Percentiles rank a stretch among this genome's conserved stretches.
These are phyloP conservation scores for Aureobasidium sp. DNA, from an alignment of 2,329 filamentous ascomycete species.

Conservation along the genomic window DNA sequence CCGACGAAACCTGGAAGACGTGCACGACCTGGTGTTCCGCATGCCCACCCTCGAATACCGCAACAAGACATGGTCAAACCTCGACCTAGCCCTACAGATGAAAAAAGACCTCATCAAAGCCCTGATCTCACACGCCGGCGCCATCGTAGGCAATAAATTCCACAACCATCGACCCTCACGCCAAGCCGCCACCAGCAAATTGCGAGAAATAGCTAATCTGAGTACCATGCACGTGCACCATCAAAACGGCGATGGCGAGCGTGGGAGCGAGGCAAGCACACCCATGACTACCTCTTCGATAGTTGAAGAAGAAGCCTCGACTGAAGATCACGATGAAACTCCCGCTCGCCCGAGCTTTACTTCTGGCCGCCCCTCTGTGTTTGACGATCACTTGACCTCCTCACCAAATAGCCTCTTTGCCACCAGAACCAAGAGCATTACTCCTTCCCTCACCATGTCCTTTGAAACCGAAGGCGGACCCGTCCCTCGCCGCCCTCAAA, in stretches of 20 bases:
- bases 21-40: conserved; percentile 95
- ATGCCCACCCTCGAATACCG: conserved; percentile 90
- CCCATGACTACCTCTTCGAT: neutral
- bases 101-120: conserved; percentile 94
- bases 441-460: neutral
- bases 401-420: neutral
- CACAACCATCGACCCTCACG: conserved; percentile 76
- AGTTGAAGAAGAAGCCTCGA: neutral
- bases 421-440: neutral
- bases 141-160: conserved; percentile 97
- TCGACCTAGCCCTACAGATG: conserved; percentile 82
- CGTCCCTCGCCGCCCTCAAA: neutral
- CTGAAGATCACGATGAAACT: neutral
- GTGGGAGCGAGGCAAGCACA: neutral
- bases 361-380: neutral
- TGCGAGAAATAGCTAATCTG: conserved; percentile 73
- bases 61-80: conserved; percentile 98
- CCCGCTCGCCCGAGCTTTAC: conserved; percentile 10
- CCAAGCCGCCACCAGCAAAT: conserved; percentile 60
- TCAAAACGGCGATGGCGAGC: neutral
- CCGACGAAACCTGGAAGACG: conserved; percentile 90
- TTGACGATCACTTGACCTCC: neutral
- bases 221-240: conserved; percentile 48
- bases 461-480: neutral
- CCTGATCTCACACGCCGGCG: conserved; percentile 87